Evolutionary conservation across 2,329 filamentous ascomycete genomes (phyloP).

Genomic region (Graphiopsis chlorocephala): DNA sequence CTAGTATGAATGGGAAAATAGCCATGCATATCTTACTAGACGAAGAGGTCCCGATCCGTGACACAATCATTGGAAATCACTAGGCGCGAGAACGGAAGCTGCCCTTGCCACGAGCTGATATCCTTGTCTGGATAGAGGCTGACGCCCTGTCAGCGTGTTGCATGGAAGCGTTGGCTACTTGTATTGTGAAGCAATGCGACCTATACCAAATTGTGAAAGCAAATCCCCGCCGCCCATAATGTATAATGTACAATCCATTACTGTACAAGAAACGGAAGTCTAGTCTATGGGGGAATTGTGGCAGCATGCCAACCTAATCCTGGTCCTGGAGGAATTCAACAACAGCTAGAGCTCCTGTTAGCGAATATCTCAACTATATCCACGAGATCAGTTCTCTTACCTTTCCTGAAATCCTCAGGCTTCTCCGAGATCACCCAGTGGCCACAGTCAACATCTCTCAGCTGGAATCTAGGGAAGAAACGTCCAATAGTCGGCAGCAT

Average conservation of each 20-base stretch:
- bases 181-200: background rate
- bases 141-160: background rate
- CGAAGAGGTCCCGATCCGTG: too few relatives aligned
- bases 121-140: background rate
- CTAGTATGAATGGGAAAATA: background rate
- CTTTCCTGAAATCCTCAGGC: conserved; percentile 71
- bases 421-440: conserved; percentile 92
- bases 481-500: conserved; percentile 72
- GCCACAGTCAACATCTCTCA: conserved; percentile 73
- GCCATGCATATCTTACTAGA: background rate
- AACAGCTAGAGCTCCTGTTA: conserved; percentile 48
- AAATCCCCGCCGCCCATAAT: background rate
- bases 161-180: background rate
- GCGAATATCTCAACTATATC: conserved; percentile 9
- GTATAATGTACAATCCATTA: background rate
- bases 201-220: background rate
- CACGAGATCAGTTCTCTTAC: conserved; percentile 43
- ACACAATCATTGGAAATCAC: too few relatives aligned
- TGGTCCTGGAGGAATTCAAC: conserved; percentile 62
- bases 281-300: background rate
- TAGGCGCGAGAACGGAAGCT: too few relatives aligned
- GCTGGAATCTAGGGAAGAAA: conserved; percentile 75
- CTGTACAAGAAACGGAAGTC: conserved; percentile 1
- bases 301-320: conserved; percentile 28
- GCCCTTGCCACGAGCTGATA: too few relatives aligned